Percentiles rank a stretch among this genome's conserved stretches.
These are phyloP conservation scores for Aureobasidium pullulans DNA, from an alignment of 2,329 filamentous ascomycete genomes.

Conservation along the genomic window DNA sequence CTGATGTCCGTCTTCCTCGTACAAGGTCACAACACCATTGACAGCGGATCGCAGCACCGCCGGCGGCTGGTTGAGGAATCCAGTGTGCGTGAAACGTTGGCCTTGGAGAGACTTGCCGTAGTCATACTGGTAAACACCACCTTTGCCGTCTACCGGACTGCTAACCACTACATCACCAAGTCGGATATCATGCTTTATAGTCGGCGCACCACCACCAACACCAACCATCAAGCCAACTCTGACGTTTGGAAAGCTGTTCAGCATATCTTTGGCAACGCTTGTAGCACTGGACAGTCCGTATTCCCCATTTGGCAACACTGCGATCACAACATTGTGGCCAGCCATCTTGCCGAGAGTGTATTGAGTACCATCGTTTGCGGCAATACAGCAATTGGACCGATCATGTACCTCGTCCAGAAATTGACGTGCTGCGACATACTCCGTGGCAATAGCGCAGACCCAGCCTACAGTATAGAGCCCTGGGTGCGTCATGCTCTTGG, in stretches of 20 bases:
- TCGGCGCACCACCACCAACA: conserved; percentile 21
- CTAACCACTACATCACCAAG: conserved; percentile 25
- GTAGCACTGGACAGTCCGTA: conserved; percentile 20
- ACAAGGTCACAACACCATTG: not conserved
- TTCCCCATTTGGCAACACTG: conserved; percentile 19
- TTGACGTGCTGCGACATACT: not conserved
- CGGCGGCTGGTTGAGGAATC: not conserved
- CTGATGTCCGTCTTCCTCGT: not conserved
- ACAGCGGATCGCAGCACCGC: not conserved
- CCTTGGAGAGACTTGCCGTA: conserved; percentile 17
- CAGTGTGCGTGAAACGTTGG: not conserved
- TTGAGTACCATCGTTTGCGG: conserved; percentile 18
- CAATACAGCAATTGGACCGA: not conserved
- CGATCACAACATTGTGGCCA: conserved; percentile 29
- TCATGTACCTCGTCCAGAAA: not conserved
- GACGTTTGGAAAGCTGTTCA: conserved; percentile 12
- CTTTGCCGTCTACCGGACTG: conserved; percentile 14
- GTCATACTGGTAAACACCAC: conserved; percentile 24
- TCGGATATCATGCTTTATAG: conserved; percentile 18
- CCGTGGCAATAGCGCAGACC: conserved; percentile 17
- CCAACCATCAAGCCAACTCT: conserved; percentile 21
- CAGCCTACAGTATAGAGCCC: conserved; percentile 17
- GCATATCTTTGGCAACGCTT: conserved; percentile 18
- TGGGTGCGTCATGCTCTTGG: not conserved
- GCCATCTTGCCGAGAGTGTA: conserved; percentile 27